Base-by-base conservation (phyloP, 2,329 filamentous ascomycete genomes). In the Aphanocladium album region DNA sequence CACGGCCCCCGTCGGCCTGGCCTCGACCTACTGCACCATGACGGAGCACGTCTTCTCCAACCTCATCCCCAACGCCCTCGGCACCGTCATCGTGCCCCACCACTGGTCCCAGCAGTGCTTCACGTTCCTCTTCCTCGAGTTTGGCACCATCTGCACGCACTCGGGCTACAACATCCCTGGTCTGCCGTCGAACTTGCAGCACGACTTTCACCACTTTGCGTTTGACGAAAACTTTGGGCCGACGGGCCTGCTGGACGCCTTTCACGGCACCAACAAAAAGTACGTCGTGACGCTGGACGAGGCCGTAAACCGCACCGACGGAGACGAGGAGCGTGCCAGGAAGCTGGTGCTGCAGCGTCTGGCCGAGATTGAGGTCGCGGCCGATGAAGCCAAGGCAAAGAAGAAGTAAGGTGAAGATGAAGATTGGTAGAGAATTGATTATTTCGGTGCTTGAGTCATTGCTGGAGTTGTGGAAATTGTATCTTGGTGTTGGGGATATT, bases 11-110 rank as follows among this genome's bases (percentile, higher is more conserved):
- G 75, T 83, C 3, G 77, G 79, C 0, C 69, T 83, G 3, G 75
- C 80, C 0, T 76, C 80, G 1, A 78, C 82, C 62, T 83, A 81
- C 63, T 79, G 79, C 1, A 80, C 81, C 63, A 78, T 79, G 1
- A 64, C 79, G 37, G 81, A 83, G 67, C 79, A 82, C 64, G 62
- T 83, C 3, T 62, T 81, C 17, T 77, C 79, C 12, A 82, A 82
- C 64, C 72, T 76, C 6, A 64, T 82, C 37, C 80, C 80, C 1
- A 75, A 82, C 14, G 72, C 72, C 1, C 65, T 82, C n/a, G 64
- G 61, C 17, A 50, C 53, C 3, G 1, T 62, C 3, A 12, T 64
- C 4, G 59, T 65, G 2, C 58, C 60, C 2, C 64, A 65, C 43
- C 64, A 65, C 53, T 64, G 62, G 64, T 62, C 62, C 2, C 64